These are phyloP conservation scores for Rhododendron simsii DNA, from an alignment of 148 eudicot genomes.

Conservation along the genomic window DNA sequence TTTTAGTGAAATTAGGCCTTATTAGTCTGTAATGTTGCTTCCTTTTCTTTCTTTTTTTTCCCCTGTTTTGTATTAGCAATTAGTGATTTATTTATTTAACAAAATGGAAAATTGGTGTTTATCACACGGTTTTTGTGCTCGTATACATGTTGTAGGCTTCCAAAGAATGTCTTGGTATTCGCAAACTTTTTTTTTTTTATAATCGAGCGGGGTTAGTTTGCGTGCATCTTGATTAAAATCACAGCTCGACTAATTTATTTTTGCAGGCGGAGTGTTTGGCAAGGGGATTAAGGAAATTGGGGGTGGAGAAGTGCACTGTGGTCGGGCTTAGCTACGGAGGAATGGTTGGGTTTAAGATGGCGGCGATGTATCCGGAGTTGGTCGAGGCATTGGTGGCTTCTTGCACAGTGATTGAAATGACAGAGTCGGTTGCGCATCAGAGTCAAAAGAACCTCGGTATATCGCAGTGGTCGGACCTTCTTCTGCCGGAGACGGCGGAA, in stretches of 20 bases:
- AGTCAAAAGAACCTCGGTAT: conserved; percentile 23
- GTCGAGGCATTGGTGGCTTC: conserved; percentile 40
- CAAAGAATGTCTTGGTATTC: too few relatives aligned
- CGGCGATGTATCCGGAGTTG: conserved; percentile 35
- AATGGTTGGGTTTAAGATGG: conserved; percentile 46
- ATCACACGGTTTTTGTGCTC: too few relatives aligned
- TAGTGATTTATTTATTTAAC: too few relatives aligned
- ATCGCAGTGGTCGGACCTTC: conserved; percentile 24
- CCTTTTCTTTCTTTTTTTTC: too few relatives aligned
- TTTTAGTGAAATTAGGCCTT: too few relatives aligned
- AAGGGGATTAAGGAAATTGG: conserved; percentile 30
- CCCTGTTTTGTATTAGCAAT: too few relatives aligned
- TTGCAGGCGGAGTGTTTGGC: conserved; percentile 48
- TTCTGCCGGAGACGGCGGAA: conserved; percentile 31
- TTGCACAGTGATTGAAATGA: conserved; percentile 22
- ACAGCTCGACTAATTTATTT: not conserved
- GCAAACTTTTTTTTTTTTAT: too few relatives aligned
- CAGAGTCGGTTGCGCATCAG: conserved; percentile 25
- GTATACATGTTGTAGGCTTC: too few relatives aligned
- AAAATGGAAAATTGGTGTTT: too few relatives aligned
- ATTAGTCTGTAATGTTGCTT: too few relatives aligned
- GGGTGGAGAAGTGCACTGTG: conserved; percentile 34
- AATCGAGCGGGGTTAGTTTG: too few relatives aligned
- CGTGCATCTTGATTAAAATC: not conserved
- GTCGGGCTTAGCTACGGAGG: conserved; percentile 61